These are phyloP conservation scores for Cryoendolithus antarcticus DNA, from an alignment of 2,329 filamentous ascomycete species.

Conservation along the genomic window DNA sequence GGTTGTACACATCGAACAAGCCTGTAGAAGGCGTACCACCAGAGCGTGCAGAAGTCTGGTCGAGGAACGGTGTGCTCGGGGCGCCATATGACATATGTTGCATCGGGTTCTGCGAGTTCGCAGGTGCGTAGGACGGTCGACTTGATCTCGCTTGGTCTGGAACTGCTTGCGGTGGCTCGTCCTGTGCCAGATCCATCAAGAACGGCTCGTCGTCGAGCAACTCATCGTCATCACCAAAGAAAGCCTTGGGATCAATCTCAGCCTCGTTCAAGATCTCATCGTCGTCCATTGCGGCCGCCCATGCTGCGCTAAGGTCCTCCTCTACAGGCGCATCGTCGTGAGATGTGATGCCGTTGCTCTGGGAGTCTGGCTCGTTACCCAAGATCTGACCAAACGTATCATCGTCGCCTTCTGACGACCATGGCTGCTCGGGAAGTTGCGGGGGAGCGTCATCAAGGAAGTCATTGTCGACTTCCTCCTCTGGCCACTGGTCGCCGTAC, in stretches of 20 bases:
- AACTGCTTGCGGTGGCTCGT: constrained; percentile 2
- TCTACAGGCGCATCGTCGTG: constrained; percentile 18
- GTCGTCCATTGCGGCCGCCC: constrained; percentile 69
- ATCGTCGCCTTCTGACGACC: constrained; percentile 8
- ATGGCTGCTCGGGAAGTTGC: neutral
- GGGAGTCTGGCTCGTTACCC: constrained; percentile 5
- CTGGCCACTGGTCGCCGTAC: too few relatives aligned
- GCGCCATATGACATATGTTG: constrained; percentile 6
- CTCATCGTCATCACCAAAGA: constrained; percentile 74
- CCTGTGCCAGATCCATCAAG: constrained; percentile 10
- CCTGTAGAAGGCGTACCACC: constrained; percentile 22
- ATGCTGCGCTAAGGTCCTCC: constrained; percentile 64
- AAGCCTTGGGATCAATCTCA: constrained; percentile 47
- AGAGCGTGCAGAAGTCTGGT: constrained; percentile 15
- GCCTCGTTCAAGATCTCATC: constrained; percentile 35
- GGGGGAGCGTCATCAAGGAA: too few relatives aligned
- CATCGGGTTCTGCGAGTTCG: constrained; percentile 1
- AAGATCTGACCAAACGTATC: constrained; percentile 10
- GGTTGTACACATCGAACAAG: constrained; percentile 20
- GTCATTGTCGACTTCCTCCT: neutral
- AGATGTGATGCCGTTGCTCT: too few relatives aligned
- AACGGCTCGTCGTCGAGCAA: constrained; percentile 49
- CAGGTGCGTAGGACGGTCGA: constrained; percentile 1
- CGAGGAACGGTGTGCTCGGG: constrained; percentile 9
- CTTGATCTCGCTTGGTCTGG: neutral